Conservation (phyloP, 805 yeast species). For the Yarrowia sp. region DNA sequence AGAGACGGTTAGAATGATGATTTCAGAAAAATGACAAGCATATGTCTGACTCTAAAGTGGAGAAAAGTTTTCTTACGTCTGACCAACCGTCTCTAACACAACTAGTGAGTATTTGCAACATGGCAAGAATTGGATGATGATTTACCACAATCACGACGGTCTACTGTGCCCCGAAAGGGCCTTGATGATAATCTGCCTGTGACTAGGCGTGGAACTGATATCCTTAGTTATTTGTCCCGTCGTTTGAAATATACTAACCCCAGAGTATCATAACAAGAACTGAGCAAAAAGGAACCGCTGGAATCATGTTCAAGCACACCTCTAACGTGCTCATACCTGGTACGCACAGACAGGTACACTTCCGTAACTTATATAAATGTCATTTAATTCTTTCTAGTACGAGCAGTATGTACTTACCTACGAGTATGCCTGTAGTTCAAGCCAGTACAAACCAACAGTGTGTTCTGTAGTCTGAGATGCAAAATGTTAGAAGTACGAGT, state of each 20-base stretch:
- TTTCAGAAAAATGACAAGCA: constrained; percentile 86
- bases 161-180: constrained; percentile 58
- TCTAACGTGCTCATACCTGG: no score
- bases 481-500: no score
- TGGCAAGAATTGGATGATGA: constrained; percentile 46
- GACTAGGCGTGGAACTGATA: constrained; percentile 73
- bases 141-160: constrained; percentile 66
- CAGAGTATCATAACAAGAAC: background rate
- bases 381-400: no score
- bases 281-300: no score
- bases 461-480: no score
- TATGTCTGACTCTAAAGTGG: constrained; percentile 79
- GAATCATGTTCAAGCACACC: no score
- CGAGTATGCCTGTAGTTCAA: background rate
- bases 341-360: no score
- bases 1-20: constrained; percentile 56
- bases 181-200: constrained; percentile 75
- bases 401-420: no score
- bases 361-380: no score
- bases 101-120: constrained; percentile 28
- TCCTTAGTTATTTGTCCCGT: constrained; percentile 14
- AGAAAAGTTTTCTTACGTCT: constrained; percentile 63
- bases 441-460: no score
- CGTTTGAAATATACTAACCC: constrained; percentile 15
- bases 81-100: constrained; percentile 40